A percentile compares a stretch with the other conserved stretches of the same genome.
Conservation (phyloP, 2,329 filamentous ascomycete species). For the Thielaviopsis populi region DNA sequence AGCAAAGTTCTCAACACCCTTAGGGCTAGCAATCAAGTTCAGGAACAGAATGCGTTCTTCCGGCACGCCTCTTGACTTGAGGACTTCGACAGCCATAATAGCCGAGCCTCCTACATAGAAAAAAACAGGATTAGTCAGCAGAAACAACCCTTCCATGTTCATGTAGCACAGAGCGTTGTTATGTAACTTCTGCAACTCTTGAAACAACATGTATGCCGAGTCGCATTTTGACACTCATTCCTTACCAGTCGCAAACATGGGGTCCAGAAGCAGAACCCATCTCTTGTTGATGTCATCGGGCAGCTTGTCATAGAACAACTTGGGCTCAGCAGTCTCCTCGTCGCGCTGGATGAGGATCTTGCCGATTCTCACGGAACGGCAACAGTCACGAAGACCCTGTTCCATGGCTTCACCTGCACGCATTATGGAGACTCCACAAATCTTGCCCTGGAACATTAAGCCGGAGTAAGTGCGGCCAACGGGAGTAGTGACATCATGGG, state of each 20-base stretch:
- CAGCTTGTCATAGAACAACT: constrained; percentile 94
- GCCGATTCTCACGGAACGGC: constrained; percentile 90
- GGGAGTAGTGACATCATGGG: constrained; percentile 79
- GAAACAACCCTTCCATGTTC: background rate
- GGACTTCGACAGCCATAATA: constrained; percentile 88
- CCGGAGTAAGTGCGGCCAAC: constrained; percentile 79
- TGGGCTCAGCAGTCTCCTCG: constrained; percentile 82
- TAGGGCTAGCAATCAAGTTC: constrained; percentile 92
- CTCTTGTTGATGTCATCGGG: constrained; percentile 82
- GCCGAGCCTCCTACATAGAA: constrained; percentile 62
- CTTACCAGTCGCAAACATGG: constrained; percentile 96
- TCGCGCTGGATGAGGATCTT: constrained; percentile 98
- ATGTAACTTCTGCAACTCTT: background rate
- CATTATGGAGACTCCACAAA: constrained; percentile 98
- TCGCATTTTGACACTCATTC: too few species aligned
- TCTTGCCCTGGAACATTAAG: constrained; percentile 92
- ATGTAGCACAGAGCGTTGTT: background rate
- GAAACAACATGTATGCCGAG: too few species aligned
- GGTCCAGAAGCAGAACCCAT: constrained; percentile 88
- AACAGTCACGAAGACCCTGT: constrained; percentile 89
- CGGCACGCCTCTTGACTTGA: constrained; percentile 78
- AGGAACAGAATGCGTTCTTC: constrained; percentile 93
- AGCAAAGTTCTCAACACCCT: constrained; percentile 80
- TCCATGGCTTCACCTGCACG: constrained; percentile 97
- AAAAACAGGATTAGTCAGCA: constrained; percentile 1